phyloP scores from a whole-genome alignment of 2,329 filamentous ascomycete genomes.

The Geosmithia morbida region DNA sequence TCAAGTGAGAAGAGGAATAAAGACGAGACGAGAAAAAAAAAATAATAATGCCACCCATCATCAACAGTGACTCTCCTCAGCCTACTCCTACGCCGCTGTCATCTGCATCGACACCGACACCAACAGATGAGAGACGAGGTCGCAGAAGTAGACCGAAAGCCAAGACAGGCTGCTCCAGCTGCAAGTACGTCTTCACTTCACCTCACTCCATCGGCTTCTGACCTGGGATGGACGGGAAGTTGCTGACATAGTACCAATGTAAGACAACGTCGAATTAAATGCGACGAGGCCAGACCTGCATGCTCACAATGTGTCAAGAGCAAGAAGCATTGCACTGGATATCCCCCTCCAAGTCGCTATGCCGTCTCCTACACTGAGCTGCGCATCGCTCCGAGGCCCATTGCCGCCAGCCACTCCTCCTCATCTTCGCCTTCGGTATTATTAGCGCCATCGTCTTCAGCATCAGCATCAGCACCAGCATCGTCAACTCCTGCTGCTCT shows the following conservation, averaged over 20 bases:
- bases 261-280: conserved; percentile 49
- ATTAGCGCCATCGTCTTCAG: not conserved
- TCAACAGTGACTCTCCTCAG: not conserved
- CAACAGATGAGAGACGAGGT: conserved; percentile 19
- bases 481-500: not conserved
- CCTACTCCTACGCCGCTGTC: not conserved
- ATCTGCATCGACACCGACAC: no score
- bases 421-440: not conserved
- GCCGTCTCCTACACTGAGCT: conserved; percentile 30
- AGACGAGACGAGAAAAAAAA: not conserved
- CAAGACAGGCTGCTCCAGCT: conserved; percentile 52
- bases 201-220: no score
- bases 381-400: conserved; percentile 33
- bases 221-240: no score
- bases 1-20: not conserved
- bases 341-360: conserved; percentile 40
- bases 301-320: conserved; percentile 46
- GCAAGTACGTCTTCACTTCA: conserved; percentile 44
- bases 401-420: conserved; percentile 3
- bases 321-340: conserved; percentile 44
- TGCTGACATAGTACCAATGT: no score
- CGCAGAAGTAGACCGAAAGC: conserved; percentile 46
- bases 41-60: not conserved
- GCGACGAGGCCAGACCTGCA: conserved; percentile 46
- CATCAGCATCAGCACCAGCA: not conserved